Evolutionary conservation across 1,139 yeast genomes (phyloP).

Genomic region (Nakaseomyces nivariensis): DNA sequence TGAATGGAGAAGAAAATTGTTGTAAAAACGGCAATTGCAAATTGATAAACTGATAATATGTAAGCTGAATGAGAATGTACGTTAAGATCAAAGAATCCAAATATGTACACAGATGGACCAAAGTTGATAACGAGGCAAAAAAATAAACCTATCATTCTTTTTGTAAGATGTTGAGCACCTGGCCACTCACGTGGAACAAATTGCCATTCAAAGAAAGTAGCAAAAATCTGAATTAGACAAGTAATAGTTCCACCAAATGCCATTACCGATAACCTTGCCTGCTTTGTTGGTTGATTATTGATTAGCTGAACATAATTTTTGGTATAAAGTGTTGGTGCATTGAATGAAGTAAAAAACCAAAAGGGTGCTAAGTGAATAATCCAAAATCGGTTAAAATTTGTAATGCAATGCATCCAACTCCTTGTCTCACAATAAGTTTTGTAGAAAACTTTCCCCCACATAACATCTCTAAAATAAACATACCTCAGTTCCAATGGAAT

Average conservation of each 20-base stretch:
- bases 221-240: conserved; percentile 52
- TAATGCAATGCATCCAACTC: conserved; percentile 67
- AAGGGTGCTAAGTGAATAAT: conserved; percentile 65
- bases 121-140: conserved; percentile 40
- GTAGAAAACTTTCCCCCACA: conserved; percentile 55
- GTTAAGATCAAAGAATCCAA: conserved; percentile 44
- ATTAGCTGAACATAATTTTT: conserved; percentile 44
- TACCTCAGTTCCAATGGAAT: conserved; percentile 40
- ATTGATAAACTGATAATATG: conserved; percentile 46
- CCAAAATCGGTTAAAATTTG: conserved; percentile 79
- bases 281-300: conserved; percentile 57
- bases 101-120: conserved; percentile 54
- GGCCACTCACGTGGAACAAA: conserved; percentile 68
- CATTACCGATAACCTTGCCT: conserved; percentile 50
- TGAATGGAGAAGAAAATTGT: conserved; percentile 52
- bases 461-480: conserved; percentile 36
- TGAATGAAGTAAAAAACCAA: conserved; percentile 76
- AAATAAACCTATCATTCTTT: conserved; percentile 37
- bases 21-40: conserved; percentile 50
- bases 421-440: conserved; percentile 70
- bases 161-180: conserved; percentile 44
- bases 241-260: conserved; percentile 68
- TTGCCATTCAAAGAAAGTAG: conserved; percentile 50
- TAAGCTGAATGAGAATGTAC: conserved; percentile 42
- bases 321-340: conserved; percentile 71